Percentiles rank a stretch among this genome's conserved stretches.
Conservation (phyloP, 176 grass and related monocot genomes). For the Olyra latifolia region DNA sequence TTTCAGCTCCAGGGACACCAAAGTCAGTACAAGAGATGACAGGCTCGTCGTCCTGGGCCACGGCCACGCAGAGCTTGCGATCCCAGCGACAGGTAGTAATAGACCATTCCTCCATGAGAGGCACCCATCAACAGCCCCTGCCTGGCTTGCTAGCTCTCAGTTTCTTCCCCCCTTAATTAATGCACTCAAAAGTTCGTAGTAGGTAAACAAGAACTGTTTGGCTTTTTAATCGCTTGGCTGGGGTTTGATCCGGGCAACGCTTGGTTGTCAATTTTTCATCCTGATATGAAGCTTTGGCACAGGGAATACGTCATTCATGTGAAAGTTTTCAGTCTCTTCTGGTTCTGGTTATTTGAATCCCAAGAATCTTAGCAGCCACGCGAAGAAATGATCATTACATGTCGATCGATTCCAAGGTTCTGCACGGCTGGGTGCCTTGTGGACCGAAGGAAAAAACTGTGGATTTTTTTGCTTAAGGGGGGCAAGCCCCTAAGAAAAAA, state of each 20-base stretch:
- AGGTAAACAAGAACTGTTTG: neutral
- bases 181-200: neutral
- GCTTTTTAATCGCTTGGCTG: conserved; percentile 20
- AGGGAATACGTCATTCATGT: neutral
- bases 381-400: neutral
- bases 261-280: conserved; percentile 21
- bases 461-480: too few species aligned
- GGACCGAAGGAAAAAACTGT: neutral
- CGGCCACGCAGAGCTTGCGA: conserved; percentile 7
- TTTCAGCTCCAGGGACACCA: neutral
- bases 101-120: neutral
- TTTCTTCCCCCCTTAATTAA: conserved; percentile 16
- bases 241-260: neutral
- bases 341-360: neutral
- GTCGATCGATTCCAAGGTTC: neutral
- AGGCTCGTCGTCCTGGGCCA: conserved; percentile 7
- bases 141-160: neutral
- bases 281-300: conserved; percentile 12
- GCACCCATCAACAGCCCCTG: neutral
- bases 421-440: neutral
- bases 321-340: neutral
- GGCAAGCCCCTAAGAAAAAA: too few species aligned
- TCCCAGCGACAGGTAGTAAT: neutral
- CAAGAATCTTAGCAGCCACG: neutral
- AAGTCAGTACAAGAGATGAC: conserved; percentile 4